Evolutionary conservation across 345 rosid genomes (phyloP).

Genomic region (Arabidopsis suecica): DNA sequence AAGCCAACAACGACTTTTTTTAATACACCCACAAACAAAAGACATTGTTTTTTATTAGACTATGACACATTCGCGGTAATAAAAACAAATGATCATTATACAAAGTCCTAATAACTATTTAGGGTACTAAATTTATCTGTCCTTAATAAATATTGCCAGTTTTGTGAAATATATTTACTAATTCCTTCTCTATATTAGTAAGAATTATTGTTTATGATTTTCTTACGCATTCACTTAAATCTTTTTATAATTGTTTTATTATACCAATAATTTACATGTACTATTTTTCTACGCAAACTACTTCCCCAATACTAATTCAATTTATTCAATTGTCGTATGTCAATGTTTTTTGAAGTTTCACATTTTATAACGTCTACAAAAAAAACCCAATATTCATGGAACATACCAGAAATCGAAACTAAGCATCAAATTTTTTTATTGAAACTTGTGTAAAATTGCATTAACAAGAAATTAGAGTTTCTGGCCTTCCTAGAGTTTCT

Average conservation of each 20-base stretch:
- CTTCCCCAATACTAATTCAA: not conserved
- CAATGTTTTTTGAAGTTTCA: not conserved
- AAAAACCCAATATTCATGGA: not conserved
- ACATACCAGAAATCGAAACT: not conserved
- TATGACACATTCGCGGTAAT: conserved; percentile 19
- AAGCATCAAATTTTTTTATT: not conserved
- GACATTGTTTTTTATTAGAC: not conserved
- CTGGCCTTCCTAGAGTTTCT: not conserved
- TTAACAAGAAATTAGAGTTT: not conserved
- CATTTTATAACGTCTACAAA: not conserved
- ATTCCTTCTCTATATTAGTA: not conserved
- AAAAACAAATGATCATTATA: conserved; percentile 3
- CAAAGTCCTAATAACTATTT: not conserved
- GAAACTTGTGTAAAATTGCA: conserved; percentile 11
- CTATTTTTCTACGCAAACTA: not conserved
- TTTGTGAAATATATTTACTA: not conserved
- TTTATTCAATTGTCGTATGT: not conserved
- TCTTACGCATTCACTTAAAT: not conserved
- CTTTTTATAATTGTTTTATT: not conserved
- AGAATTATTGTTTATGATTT: not conserved
- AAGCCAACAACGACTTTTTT: conserved; percentile 16
- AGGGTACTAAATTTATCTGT: conserved; percentile 19
- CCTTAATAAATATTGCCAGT: conserved; percentile 10
- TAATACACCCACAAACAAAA: conserved; percentile 12
- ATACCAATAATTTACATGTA: not conserved